Evolutionary conservation across 2,329 filamentous ascomycete species (phyloP).

Genomic region (Clarireedia paspali): DNA sequence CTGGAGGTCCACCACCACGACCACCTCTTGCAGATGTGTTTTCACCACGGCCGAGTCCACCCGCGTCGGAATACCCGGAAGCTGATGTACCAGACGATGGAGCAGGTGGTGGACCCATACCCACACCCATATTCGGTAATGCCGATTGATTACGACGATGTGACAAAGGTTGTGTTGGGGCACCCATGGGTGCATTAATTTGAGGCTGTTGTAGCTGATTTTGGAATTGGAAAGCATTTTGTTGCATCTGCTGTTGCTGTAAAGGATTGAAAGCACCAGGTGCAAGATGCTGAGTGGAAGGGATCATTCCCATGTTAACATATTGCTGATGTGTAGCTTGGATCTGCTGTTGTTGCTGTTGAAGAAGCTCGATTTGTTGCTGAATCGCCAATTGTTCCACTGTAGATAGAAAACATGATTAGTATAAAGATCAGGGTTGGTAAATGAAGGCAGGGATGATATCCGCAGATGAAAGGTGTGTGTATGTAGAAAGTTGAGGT

Average conservation of each 20-base stretch:
- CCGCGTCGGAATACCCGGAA: slow-evolving; percentile 70
- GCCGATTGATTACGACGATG: slow-evolving; percentile 98
- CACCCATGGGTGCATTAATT: slow-evolving; percentile 65
- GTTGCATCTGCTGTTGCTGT: slow-evolving; percentile 65
- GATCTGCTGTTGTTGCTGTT: slow-evolving; percentile 97
- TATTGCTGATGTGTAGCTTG: slow-evolving; percentile 96
- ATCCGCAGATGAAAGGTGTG: neutral
- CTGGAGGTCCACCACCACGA: slow-evolving; percentile 60
- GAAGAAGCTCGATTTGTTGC: slow-evolving; percentile 94
- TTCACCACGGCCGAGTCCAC: slow-evolving; percentile 48
- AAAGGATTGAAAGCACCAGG: slow-evolving; percentile 65
- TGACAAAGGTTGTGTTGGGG: slow-evolving; percentile 69
- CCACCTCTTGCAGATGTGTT: slow-evolving; percentile 64
- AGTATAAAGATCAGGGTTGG: neutral
- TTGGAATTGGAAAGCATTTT: slow-evolving; percentile 84
- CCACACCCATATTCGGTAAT: slow-evolving; percentile 81
- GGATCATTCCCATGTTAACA: slow-evolving; percentile 93
- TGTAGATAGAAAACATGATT: slow-evolving; percentile 31
- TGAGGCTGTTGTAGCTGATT: slow-evolving; percentile 66
- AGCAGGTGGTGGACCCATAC: slow-evolving; percentile 64
- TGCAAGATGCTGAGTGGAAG: slow-evolving; percentile 69
- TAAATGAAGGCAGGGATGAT: neutral
- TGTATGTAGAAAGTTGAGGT: neutral
- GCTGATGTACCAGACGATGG: slow-evolving; percentile 83
- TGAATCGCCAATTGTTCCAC: slow-evolving; percentile 98